Conservation (phyloP, 2,329 filamentous ascomycete genomes). For the Cercospora brassicicola region DNA sequence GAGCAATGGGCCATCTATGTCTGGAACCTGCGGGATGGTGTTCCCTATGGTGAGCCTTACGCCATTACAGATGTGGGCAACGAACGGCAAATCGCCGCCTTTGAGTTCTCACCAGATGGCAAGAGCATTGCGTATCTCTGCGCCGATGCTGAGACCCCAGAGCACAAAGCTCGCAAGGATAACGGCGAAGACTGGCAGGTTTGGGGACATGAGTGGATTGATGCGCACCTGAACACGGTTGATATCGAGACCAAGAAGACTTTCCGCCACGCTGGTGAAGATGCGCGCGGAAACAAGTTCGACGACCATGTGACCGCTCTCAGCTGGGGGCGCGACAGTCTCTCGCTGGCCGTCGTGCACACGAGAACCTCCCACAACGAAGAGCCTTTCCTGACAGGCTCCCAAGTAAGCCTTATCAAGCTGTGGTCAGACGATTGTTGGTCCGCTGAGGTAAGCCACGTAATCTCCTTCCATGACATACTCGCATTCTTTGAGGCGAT, state of each 20-base stretch:
- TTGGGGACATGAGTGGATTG: slow-evolving; percentile 43
- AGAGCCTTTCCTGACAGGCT: slow-evolving; percentile 26
- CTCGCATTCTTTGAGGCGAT: background rate
- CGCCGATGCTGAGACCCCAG: slow-evolving; percentile 39
- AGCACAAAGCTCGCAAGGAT: slow-evolving; percentile 38
- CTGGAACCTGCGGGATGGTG: slow-evolving; percentile 21
- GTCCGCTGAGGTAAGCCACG: background rate
- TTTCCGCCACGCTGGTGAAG: slow-evolving; percentile 8
- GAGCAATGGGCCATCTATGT: slow-evolving; percentile 38
- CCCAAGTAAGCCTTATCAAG: slow-evolving; percentile 10
- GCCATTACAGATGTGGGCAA: slow-evolving; percentile 34
- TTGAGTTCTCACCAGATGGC: slow-evolving; percentile 40
- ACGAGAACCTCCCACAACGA: slow-evolving; percentile 35
- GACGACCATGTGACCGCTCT: slow-evolving; percentile 35
- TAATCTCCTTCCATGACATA: no score
- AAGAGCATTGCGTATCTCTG: slow-evolving; percentile 39
- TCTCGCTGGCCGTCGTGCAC: slow-evolving; percentile 30
- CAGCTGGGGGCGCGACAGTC: slow-evolving; percentile 35
- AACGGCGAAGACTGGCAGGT: slow-evolving; percentile 40
- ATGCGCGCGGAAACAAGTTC: slow-evolving; percentile 12
- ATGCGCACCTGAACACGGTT: slow-evolving; percentile 37
- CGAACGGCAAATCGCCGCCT: slow-evolving; percentile 30
- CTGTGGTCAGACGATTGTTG: slow-evolving; percentile 2
- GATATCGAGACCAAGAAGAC: slow-evolving; percentile 36
- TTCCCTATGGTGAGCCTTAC: slow-evolving; percentile 29